These are phyloP conservation scores for Polychytrium aggregatum DNA, from an alignment of 192 early-diverging fungal genomes.

Conservation along the genomic window DNA sequence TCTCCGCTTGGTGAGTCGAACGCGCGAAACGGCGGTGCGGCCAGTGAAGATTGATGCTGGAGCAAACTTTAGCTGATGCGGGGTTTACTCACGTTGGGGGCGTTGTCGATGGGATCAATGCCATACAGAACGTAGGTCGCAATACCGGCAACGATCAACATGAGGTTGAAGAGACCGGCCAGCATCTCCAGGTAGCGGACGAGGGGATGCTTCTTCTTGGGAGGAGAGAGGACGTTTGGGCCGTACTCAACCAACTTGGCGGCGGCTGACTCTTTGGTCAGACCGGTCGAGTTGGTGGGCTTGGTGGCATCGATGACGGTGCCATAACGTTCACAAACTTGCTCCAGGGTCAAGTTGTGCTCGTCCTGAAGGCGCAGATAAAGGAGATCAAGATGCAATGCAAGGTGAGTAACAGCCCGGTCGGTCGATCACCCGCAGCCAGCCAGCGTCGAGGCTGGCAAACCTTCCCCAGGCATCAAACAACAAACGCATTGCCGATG, in stretches of 20 bases:
- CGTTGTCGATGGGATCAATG: constrained; percentile 68
- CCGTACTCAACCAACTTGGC: constrained; percentile 60
- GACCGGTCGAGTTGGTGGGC: constrained; percentile 58
- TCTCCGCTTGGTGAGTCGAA: neutral
- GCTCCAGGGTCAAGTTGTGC: constrained; percentile 47
- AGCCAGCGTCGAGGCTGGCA: neutral
- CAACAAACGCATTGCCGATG: no score
- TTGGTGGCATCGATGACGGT: constrained; percentile 44
- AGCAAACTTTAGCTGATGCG: neutral
- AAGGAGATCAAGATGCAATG: neutral
- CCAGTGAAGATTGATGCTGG: neutral
- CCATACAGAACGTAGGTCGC: constrained; percentile 67
- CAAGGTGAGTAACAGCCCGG: neutral
- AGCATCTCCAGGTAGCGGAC: constrained; percentile 69
- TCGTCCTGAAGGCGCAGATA: constrained; percentile 25
- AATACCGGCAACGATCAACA: constrained; percentile 75
- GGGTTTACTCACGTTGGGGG: constrained; percentile 52
- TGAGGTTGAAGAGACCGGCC: constrained; percentile 72
- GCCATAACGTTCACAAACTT: constrained; percentile 35
- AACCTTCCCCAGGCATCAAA: neutral
- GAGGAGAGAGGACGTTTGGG: constrained; percentile 78
- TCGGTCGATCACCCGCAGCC: neutral
- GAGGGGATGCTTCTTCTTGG: constrained; percentile 65
- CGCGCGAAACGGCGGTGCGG: neutral
- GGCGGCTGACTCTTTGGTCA: constrained; percentile 48